These are phyloP conservation scores for Centella asiatica DNA, from an alignment of 129 eudicot genomes.

Conservation along the genomic window DNA sequence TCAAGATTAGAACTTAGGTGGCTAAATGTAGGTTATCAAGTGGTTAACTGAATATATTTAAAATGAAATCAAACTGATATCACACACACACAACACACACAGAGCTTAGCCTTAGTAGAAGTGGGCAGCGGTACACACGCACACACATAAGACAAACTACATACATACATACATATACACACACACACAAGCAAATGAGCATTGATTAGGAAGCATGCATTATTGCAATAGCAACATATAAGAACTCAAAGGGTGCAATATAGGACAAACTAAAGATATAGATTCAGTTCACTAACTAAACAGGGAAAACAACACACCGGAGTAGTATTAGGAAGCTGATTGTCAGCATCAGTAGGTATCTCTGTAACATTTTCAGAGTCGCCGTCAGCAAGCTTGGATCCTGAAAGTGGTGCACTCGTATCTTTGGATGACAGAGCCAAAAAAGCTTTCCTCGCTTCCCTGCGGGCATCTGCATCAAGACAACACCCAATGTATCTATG, in stretches of 20 bases:
- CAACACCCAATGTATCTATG: neutral
- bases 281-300: constrained; percentile 3
- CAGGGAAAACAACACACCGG: constrained; percentile 38
- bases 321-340: constrained; percentile 39
- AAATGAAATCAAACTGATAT: too few species aligned
- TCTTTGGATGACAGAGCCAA: constrained; percentile 60
- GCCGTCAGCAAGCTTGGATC: constrained; percentile 31
- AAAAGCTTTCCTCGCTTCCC: constrained; percentile 90
- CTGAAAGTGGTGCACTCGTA: constrained; percentile 21
- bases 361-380: constrained; percentile 30
- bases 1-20: too few species aligned
- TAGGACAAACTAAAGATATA: constrained; percentile 1
- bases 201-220: constrained; percentile 1
- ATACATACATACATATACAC: too few species aligned
- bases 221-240: too few species aligned
- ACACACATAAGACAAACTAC: too few species aligned
- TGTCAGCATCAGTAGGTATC: constrained; percentile 29
- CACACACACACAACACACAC: too few species aligned
- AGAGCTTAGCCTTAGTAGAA: too few species aligned
- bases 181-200: too few species aligned
- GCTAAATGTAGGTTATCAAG: too few species aligned
- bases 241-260: constrained; percentile 1
- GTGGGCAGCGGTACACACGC: too few species aligned
- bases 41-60: too few species aligned
- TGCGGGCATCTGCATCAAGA: constrained; percentile 54